Evolutionary conservation across 805 yeast genomes (phyloP), one percentile per base, ranked within the genome.

Genomic region (Suhomyces pyralidae): DNA sequence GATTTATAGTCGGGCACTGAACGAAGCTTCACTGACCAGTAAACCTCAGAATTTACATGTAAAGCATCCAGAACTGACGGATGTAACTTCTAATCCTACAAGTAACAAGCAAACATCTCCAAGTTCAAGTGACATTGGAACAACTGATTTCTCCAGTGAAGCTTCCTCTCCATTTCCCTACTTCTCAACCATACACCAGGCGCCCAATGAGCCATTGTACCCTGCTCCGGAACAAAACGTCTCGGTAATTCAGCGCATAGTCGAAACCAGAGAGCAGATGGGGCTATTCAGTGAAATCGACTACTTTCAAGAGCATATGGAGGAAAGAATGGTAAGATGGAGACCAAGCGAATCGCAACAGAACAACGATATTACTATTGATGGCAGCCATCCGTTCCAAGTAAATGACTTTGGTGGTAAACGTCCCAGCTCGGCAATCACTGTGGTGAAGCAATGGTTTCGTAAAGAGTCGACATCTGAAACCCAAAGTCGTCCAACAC

Each of bases 291-390:
- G 32, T 12, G 43, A 15, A 17, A n/a, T 25, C 9, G 63, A 60
- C 49, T 46, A 51, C 28, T 66, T 69, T 45, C 61, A 58, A 19
- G 63, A 61, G 5, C 61, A 26, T 66, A 62, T 69, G 63, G 74
- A 70, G 51, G 70, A 67, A 8, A 51, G 74, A 44, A 55, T 70
- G 32, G 51, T 63, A 1, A 49, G 72, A 34, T 72, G 71, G 68
- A 59, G 69, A 46, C 73, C 74, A 3, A 55, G 61, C 10, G 68
- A 64, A 8, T 69, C 75, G 0, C 73, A 71, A 40, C 66, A 66
- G 45, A 67, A 69, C 50, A 55, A 61, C 9, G 70, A 67, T n/a
- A 51, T 52, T 2, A 48, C 62, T 2, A 40, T 67, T 8, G 46
- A 51, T 15, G 72, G 67, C 0, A 51, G 25, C 5, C 77, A 72